Conservation (phyloP, 2,329 filamentous ascomycete species). For the Colletotrichum sp. region DNA sequence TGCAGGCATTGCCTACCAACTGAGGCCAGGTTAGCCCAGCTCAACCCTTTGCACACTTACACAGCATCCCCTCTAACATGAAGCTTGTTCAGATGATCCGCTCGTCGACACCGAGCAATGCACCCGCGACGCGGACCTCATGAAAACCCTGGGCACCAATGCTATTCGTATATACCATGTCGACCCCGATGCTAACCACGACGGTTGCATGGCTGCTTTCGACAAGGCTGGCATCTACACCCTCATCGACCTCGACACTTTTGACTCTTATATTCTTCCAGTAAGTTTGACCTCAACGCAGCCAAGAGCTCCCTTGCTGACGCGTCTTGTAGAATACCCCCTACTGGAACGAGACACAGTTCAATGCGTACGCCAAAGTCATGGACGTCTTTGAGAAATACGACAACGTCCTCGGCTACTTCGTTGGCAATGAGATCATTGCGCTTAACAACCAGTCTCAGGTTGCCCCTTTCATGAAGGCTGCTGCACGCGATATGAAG, state of each 20-base stretch:
- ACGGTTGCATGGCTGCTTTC: constrained; percentile 81
- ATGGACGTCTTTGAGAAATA: constrained; percentile 80
- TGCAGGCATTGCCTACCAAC: constrained; percentile 75
- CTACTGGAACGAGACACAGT: constrained; percentile 76
- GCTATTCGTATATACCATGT: constrained; percentile 90
- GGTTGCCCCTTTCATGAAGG: constrained; percentile 83
- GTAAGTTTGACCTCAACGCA: constrained; percentile 39
- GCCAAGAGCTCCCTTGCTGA: not conserved
- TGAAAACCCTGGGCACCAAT: constrained; percentile 83
- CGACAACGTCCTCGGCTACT: constrained; percentile 83
- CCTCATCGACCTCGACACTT: constrained; percentile 83
- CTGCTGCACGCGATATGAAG: constrained; percentile 82
- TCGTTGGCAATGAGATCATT: constrained; percentile 89
- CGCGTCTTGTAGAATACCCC: constrained; percentile 54
- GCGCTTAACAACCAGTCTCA: constrained; percentile 61
- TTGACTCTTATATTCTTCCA: constrained; percentile 70
- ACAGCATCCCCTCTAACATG: constrained; percentile 1
- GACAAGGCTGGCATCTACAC: constrained; percentile 82
- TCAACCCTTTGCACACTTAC: not conserved
- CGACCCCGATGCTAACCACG: constrained; percentile 72
- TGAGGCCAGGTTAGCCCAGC: constrained; percentile 43
- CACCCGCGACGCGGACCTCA: constrained; percentile 74
- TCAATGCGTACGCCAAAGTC: constrained; percentile 70
- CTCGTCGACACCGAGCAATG: constrained; percentile 80
- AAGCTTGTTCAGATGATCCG: constrained; percentile 63